Evolutionary conservation across 306 rosid species (phyloP).

Genomic region (Dalbergia oliveri): DNA sequence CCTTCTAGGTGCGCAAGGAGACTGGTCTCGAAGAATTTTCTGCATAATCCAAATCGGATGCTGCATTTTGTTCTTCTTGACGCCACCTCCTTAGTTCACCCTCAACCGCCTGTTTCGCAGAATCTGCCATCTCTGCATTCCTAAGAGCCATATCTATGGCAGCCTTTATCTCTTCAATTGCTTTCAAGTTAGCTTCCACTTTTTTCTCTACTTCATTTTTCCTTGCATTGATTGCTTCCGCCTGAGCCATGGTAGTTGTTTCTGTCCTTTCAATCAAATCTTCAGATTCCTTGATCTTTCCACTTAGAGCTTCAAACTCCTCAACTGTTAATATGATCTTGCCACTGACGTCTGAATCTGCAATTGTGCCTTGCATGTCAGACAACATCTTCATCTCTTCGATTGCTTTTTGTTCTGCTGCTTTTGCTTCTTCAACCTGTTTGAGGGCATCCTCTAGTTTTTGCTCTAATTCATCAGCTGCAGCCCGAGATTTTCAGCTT

Average conservation of each 20-base stretch:
- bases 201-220: slow-evolving; percentile 61
- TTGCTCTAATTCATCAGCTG: slow-evolving; percentile 60
- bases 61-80: slow-evolving; percentile 57
- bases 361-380: slow-evolving; percentile 34
- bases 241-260: slow-evolving; percentile 56
- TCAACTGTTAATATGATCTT: slow-evolving; percentile 68
- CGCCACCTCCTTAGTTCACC: slow-evolving; percentile 75
- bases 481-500: slow-evolving; percentile 49
- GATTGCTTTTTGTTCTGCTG: slow-evolving; percentile 64
- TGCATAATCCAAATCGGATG: slow-evolving; percentile 27
- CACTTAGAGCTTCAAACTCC: slow-evolving; percentile 64
- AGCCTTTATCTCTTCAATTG: slow-evolving; percentile 78
- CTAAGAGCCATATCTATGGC: slow-evolving; percentile 87
- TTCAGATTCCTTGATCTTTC: slow-evolving; percentile 66
- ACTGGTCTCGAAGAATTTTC: slow-evolving; percentile 44
- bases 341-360: slow-evolving; percentile 49
- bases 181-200: slow-evolving; percentile 72
- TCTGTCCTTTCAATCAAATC: slow-evolving; percentile 72
- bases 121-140: slow-evolving; percentile 82
- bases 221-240: slow-evolving; percentile 61
- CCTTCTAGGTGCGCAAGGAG: slow-evolving; percentile 29
- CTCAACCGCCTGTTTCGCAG: slow-evolving; percentile 72
- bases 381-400: slow-evolving; percentile 68
- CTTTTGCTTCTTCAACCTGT: slow-evolving; percentile 75
- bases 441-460: slow-evolving; percentile 52